Evolutionary conservation across 331 rosid species (phyloP).

Genomic region (Malus hybrid): DNA sequence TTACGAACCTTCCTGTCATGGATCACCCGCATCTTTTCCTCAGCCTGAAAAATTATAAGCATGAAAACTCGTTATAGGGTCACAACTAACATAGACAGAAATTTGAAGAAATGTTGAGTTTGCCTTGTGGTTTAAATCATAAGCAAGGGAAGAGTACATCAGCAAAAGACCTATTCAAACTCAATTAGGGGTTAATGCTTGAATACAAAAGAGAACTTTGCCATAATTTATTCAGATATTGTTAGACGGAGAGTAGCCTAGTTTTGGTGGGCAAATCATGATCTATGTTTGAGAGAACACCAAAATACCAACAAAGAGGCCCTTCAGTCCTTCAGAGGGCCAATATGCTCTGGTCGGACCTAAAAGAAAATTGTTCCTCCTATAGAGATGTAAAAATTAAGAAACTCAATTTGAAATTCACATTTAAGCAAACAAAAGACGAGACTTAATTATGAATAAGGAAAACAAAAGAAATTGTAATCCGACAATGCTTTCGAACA

Average conservation of each 20-base stretch:
- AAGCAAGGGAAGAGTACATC: neutral
- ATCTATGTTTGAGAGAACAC: neutral
- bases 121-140: neutral
- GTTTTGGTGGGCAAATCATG: neutral
- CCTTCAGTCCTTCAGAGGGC: neutral
- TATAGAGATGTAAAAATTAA: neutral
- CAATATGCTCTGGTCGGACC: neutral
- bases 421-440: neutral
- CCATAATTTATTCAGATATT: neutral
- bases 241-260: neutral
- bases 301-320: neutral
- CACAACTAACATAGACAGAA: neutral
- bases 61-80: neutral
- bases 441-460: neutral
- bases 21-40: conserved; percentile 86
- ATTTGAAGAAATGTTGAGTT: neutral
- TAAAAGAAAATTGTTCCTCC: neutral
- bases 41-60: conserved; percentile 46
- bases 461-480: neutral
- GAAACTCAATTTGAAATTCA: neutral
- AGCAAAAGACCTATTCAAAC: neutral
- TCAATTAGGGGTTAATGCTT: neutral
- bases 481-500: neutral
- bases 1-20: conserved; percentile 75
- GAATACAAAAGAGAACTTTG: neutral